Evolutionary conservation across 345 rosid genomes (phyloP), one percentile per base, ranked within the genome.

Genomic region (Cardamine resedifolia): DNA sequence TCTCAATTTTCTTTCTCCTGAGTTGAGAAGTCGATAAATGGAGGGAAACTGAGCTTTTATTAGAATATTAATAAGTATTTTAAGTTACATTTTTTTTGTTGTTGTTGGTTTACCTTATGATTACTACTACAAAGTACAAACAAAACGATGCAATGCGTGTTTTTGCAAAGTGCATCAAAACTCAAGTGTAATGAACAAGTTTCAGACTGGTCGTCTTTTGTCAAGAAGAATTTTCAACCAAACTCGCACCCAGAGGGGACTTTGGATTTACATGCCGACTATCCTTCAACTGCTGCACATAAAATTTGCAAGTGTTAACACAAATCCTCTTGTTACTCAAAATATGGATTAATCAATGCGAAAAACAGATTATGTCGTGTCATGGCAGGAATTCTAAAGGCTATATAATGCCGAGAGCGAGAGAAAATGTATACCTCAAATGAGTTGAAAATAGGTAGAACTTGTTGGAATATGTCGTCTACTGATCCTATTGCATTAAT

Each of bases 381-480:
- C 44, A 65, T 49, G 45, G 11, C 60, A 36, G 21, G 58, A 50
- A 33, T 21, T 51, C 26, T 27, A 7, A 66, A 51, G 48, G 9
- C 45, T 14, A 41, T 41, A 41, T 41, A 60, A 44, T 63, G 19
- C 8, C 20, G 48, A 45, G 21, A 68, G 20, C 2, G 21, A 68
- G 36, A 61, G 27, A 16, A 7, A 47, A 10, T 38, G 61, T 65
- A 20, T 78, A 88, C 97, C 91, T 87, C 76, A 59, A 65, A 82
- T 69, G 77, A 60, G 71, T 81, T 73, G 79, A 95, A 87, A 72
- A 87, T 53, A 7, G 93, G 85, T 68, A 71, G 78, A 33, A 88
- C 97, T 74, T 85, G 80, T 76, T 88, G 82, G 77, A 95, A 95
- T 67, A 88, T 89, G 68, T 95, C 93, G 68, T 95, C 97, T 14